A percentile compares a stretch with the other conserved stretches of the same genome.
Conservation (phyloP, 305 asterid genomes). For the Solanum hybrid region DNA sequence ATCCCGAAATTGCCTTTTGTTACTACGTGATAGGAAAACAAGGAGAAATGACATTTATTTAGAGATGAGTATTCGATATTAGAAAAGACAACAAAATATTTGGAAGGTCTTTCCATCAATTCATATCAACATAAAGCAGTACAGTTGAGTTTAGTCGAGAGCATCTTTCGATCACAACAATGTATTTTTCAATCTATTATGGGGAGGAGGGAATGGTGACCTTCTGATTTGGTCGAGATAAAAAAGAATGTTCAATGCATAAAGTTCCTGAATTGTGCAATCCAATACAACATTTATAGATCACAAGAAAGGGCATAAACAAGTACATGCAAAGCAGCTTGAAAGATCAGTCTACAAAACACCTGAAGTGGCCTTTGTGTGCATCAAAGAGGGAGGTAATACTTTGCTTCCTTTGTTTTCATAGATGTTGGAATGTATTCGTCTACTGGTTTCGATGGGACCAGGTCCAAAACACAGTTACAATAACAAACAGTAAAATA, state of each 20-base stretch:
- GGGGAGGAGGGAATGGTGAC: background rate
- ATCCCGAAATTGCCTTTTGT: too few relatives aligned
- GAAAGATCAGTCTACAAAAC: constrained; percentile 49
- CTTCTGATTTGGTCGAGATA: background rate
- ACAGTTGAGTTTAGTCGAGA: too few relatives aligned
- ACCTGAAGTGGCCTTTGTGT: constrained; percentile 35
- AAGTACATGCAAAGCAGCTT: constrained; percentile 81
- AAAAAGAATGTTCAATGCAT: background rate
- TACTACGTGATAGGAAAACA: too few relatives aligned
- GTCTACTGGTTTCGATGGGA: too few relatives aligned
- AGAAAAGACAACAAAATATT: too few relatives aligned
- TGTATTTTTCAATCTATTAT: background rate
- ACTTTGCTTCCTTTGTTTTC: constrained; percentile 42
- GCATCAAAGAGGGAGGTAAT: constrained; percentile 40
- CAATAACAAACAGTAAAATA: too few relatives aligned
- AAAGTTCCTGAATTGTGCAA: background rate
- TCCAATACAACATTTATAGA: background rate
- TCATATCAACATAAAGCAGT: too few relatives aligned
- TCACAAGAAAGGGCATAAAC: background rate
- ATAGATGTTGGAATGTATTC: background rate
- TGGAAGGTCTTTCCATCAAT: too few relatives aligned
- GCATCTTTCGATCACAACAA: too few relatives aligned
- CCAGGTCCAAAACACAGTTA: too few relatives aligned
- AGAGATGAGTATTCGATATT: too few relatives aligned
- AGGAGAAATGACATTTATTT: too few relatives aligned